Base-by-base conservation (phyloP, 371 early-diverging fungal species). In the Mucor plumbeus region DNA sequence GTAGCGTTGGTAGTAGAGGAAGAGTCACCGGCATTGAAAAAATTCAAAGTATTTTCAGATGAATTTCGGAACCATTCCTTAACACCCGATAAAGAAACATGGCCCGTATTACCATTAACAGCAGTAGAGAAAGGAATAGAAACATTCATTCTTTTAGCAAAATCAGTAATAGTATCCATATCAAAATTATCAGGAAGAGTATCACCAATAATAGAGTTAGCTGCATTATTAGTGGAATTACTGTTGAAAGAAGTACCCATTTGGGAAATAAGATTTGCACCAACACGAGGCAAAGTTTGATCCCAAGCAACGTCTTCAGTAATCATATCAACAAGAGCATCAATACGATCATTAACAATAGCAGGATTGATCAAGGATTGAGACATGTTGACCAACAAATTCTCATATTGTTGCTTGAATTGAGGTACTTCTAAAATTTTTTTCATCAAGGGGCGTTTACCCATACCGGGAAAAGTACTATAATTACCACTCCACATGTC, bases 401-500 rank as follows among this genome's bases (percentile, higher is more conserved):
- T 47, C 19, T 80, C 74, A 43, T 39, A 70, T 34, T 67, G 68
- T 5, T 70, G 43, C 53, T 74, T 76, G 54, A 78, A 65, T 34
- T 63, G 72, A 35, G 71, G 72, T 26, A 68, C 64, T 39, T 63
- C 61, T 36, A 73, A 31, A 5, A 73, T 63, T 36, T 72, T 61
- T n/a, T 17, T 59, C 40, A 68, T 69, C 21, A 77, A 61, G 10
- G 74, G 75, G 6, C 66, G 66, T 31, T 41, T 61, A 35, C 39
- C 38, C 31, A 76, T 40, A 7, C 74, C 65, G 9, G 83, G 77
- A 10, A 59, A 78, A 13, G 64, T 67, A 9, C 50, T 58, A 47
- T 80, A 82, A 14, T 80, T 66, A n/a, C 75, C 80, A 11, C 64
- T 67, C 50, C 60, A 60, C 70, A 79, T 61, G 8, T 62, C 34